Conservation (phyloP, 495 filamentous ascomycete genomes). For the Xylaria palmicola region DNA sequence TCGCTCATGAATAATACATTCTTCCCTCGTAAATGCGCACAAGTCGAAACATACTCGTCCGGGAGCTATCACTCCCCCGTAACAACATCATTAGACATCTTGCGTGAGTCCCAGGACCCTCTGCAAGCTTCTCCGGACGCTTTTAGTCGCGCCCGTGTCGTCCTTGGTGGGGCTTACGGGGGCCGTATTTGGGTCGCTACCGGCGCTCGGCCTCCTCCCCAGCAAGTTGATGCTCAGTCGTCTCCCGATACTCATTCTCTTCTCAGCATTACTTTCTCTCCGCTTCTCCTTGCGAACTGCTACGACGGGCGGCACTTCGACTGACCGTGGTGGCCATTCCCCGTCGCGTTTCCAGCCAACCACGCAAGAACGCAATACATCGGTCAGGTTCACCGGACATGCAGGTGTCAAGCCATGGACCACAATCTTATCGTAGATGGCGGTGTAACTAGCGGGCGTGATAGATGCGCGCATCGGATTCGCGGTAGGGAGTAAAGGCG, state of each 20-base stretch:
- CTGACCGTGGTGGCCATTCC: constrained; percentile 80
- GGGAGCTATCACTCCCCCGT: background rate
- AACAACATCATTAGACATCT: constrained; percentile 12
- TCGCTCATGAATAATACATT: background rate
- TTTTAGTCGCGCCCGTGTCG: constrained; percentile 46
- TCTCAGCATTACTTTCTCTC: constrained; percentile 23
- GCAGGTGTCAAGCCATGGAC: constrained; percentile 72
- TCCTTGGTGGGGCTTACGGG: constrained; percentile 34
- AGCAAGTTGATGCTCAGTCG: constrained; percentile 38
- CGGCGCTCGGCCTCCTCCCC: constrained; percentile 19
- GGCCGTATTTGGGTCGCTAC: constrained; percentile 18
- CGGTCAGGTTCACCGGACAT: constrained; percentile 81
- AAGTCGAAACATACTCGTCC: background rate
- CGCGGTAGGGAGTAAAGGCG: constrained; percentile 63
- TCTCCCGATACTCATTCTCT: constrained; percentile 26
- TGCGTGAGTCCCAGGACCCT: constrained; percentile 39
- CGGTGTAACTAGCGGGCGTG: constrained; percentile 66
- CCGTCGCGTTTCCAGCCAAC: constrained; percentile 92
- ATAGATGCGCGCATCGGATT: constrained; percentile 75
- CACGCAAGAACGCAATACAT: constrained; percentile 79
- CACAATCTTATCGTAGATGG: constrained; percentile 87
- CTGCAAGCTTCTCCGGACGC: constrained; percentile 42
- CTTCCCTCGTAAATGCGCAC: background rate
- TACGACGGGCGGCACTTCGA: constrained; percentile 36
- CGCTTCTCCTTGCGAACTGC: constrained; percentile 38